Evolutionary conservation across 2,329 filamentous ascomycete genomes (phyloP).

Genomic region (Botryosphaeria agaves): DNA sequence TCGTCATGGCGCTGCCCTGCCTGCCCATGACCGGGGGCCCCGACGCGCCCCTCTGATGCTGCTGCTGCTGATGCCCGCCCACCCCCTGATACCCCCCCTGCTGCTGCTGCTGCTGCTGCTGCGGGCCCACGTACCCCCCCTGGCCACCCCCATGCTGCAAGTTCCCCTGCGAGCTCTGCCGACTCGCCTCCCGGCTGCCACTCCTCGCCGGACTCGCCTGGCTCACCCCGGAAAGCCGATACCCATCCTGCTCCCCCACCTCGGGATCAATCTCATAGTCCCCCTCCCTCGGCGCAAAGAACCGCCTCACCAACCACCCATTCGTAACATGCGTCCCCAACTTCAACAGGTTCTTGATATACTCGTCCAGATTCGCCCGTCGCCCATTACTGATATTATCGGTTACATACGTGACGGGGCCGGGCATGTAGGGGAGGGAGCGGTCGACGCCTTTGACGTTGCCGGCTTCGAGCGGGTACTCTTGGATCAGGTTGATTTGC

Average conservation of each 20-base stretch:
- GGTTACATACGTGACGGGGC: conserved; percentile 94
- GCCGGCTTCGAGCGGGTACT: conserved; percentile 82
- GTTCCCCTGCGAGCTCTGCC: conserved; percentile 48
- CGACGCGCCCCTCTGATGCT: conserved; percentile 8
- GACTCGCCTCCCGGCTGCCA: conserved; percentile 28
- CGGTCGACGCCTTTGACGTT: conserved; percentile 60
- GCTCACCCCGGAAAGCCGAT: conserved; percentile 53
- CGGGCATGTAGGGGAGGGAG: conserved; percentile 90
- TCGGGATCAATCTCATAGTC: conserved; percentile 83
- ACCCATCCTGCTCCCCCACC: conserved; percentile 45
- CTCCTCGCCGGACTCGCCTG: conserved; percentile 19
- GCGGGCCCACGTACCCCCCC: no score
- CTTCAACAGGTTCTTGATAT: conserved; percentile 77
- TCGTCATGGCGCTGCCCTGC: conserved; percentile 7
- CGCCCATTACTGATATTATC: conserved; percentile 90
- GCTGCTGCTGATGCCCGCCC: no score
- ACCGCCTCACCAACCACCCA: conserved; percentile 69
- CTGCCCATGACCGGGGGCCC: conserved; percentile 3
- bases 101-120: no score
- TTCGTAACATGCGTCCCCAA: conserved; percentile 73
- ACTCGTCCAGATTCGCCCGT: conserved; percentile 82
- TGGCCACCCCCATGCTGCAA: no score
- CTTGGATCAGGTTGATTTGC: conserved; percentile 84
- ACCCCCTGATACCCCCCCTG: no score
- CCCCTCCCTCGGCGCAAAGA: conserved; percentile 77